phyloP scores from a whole-genome alignment of 352 stramenopile species.

The Aphanomyces astaci region DNA sequence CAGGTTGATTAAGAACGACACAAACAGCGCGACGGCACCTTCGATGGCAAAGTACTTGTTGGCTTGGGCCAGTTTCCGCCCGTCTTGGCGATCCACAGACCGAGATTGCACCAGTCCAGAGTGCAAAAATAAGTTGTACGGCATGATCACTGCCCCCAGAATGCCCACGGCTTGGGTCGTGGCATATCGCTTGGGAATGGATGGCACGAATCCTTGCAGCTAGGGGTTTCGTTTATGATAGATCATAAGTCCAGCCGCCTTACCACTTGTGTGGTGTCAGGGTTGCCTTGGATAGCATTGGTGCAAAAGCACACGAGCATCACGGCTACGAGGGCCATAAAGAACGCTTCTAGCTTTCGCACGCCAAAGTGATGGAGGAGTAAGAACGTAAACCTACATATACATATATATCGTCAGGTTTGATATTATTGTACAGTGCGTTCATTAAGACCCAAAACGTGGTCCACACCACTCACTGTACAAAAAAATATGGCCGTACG shows the following conservation, averaged over 20 bases:
- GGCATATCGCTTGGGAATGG: conserved; percentile 56
- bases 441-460: no score
- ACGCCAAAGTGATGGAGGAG: conserved; percentile 88
- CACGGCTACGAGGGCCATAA: conserved; percentile 85
- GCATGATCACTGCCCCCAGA: conserved; percentile 94
- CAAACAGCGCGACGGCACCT: conserved; percentile 80
- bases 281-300: conserved; percentile 81
- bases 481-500: no score
- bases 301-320: conserved; percentile 92
- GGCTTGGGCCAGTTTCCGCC: conserved; percentile 63
- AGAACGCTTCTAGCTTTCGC: conserved; percentile 90
- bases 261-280: conserved; percentile 56
- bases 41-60: conserved; percentile 95
- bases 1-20: conserved; percentile 94
- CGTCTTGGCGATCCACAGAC: conserved; percentile 48
- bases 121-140: conserved; percentile 94
- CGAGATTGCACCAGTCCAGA: conserved; percentile 81
- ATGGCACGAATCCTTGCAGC: conserved; percentile 69
- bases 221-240: not conserved
- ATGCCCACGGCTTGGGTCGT: conserved; percentile 86
- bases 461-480: no score
- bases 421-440: no score
- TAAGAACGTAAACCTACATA: conserved; percentile 86
- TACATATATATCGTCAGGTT: not conserved
- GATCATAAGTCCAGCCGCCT: no score